Conservation (phyloP, 768 basidiomycete species). For the Leccinum barrowsii region DNA sequence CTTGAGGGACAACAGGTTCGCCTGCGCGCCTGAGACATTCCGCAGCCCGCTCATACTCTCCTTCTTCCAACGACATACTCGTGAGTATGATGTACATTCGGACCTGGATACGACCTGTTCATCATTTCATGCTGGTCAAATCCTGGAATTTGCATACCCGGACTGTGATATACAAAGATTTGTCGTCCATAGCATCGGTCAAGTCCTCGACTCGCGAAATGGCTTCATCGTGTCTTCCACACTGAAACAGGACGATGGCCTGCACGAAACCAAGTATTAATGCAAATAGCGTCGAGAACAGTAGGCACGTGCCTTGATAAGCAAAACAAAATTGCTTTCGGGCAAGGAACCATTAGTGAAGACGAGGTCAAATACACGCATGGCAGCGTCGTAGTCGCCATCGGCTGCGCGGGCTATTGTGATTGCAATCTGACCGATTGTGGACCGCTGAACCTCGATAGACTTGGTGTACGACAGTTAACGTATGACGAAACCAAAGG, state of each 20-base stretch:
- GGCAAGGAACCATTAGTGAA: neutral
- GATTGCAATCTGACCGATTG: conserved; percentile 7
- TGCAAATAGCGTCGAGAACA: rapidly evolving
- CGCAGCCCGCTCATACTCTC: neutral
- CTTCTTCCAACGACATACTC: neutral
- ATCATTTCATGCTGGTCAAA: neutral
- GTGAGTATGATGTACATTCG: conserved; percentile 5
- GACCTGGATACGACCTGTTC: neutral
- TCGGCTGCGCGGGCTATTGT: neutral
- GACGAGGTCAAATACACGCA: conserved; percentile 5
- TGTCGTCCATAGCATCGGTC: neutral
- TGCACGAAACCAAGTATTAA: neutral
- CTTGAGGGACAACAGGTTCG: neutral
- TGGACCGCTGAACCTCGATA: neutral
- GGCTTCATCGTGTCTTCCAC: neutral
- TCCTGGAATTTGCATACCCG: neutral
- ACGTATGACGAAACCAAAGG: too few species aligned
- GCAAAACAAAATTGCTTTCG: conserved; percentile 8
- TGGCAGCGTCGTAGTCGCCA: conserved; percentile 2
- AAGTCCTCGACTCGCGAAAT: conserved; percentile 1
- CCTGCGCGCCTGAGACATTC: too few species aligned
- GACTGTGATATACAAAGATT: neutral
- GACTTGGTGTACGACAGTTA: neutral
- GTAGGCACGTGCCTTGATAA: conserved; percentile 5
- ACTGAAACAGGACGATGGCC: conserved; percentile 8